phyloP scores from a whole-genome alignment of 805 yeast species.

The Candida alai region DNA sequence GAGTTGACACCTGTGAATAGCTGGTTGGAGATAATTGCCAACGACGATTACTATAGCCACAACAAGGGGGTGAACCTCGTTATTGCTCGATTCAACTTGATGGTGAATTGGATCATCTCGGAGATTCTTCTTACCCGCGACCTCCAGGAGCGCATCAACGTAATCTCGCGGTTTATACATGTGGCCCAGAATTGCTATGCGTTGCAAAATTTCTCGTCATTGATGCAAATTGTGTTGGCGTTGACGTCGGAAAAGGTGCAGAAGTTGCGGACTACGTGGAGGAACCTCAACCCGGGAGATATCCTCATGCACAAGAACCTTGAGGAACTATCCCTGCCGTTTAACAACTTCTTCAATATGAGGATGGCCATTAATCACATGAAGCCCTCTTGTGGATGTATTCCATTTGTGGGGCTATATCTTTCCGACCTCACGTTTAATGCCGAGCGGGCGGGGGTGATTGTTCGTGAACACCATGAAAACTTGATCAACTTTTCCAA shows the following conservation, averaged over 20 bases:
- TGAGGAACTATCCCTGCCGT: constrained; percentile 70
- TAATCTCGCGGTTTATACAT: constrained; percentile 84
- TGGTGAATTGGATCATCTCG: constrained; percentile 89
- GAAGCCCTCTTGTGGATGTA: constrained; percentile 67
- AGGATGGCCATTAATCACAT: constrained; percentile 60
- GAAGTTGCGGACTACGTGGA: constrained; percentile 69
- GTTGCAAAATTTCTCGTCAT: constrained; percentile 78
- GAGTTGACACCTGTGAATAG: constrained; percentile 66
- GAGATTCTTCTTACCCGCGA: constrained; percentile 72
- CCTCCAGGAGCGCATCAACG: constrained; percentile 55
- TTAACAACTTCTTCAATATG: constrained; percentile 65
- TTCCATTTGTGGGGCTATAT: constrained; percentile 87
- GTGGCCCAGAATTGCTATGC: constrained; percentile 70
- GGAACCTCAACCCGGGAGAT: constrained; percentile 67
- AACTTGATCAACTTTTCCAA: constrained; percentile 69
- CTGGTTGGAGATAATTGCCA: constrained; percentile 75
- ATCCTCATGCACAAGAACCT: constrained; percentile 60
- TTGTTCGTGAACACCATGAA: constrained; percentile 21
- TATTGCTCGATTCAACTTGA: constrained; percentile 79
- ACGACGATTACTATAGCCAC: constrained; percentile 42
- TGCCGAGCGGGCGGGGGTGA: constrained; percentile 54
- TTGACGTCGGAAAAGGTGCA: constrained; percentile 63
- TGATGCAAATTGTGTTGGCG: constrained; percentile 84
- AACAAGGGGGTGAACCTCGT: constrained; percentile 78
- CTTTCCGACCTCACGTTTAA: constrained; percentile 78